Conservation (phyloP, 176 grass and related monocot genomes). For the Areca catechu region DNA sequence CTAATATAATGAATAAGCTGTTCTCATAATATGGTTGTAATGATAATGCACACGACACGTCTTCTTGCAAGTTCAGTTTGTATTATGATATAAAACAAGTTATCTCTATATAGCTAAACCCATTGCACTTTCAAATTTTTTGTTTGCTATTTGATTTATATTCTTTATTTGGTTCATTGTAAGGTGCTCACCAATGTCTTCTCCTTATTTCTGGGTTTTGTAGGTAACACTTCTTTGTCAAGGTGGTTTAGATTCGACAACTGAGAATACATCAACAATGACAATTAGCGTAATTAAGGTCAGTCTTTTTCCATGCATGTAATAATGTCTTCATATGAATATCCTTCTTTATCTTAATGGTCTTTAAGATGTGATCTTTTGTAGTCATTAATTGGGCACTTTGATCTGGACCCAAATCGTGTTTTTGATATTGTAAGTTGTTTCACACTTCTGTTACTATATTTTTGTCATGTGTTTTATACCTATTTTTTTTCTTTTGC, state of each 20-base stretch:
- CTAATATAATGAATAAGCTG: no score
- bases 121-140: no score
- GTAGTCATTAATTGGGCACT: constrained; percentile 98
- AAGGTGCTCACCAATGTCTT: constrained; percentile 11
- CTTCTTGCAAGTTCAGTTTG: no score
- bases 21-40: no score
- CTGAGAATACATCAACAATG: constrained; percentile 47
- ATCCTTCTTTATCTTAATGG: constrained; percentile 2
- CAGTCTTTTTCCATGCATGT: not conserved
- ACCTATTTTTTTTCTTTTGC: no score
- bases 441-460: constrained; percentile 4
- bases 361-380: constrained; percentile 11
- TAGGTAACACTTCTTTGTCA: constrained; percentile 95
- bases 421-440: constrained; percentile 98
- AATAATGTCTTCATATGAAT: not conserved
- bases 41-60: no score
- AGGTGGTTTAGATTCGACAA: constrained; percentile 59
- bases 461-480: not conserved
- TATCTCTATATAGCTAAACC: no score
- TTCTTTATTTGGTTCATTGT: constrained; percentile 5
- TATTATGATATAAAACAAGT: no score
- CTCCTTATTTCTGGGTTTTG: constrained; percentile 25
- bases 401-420: constrained; percentile 96
- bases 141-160: no score
- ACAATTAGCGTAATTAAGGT: constrained; percentile 98